phyloP scores from a whole-genome alignment of 2,329 filamentous ascomycete genomes.

The Parafenestella ontariensis region DNA sequence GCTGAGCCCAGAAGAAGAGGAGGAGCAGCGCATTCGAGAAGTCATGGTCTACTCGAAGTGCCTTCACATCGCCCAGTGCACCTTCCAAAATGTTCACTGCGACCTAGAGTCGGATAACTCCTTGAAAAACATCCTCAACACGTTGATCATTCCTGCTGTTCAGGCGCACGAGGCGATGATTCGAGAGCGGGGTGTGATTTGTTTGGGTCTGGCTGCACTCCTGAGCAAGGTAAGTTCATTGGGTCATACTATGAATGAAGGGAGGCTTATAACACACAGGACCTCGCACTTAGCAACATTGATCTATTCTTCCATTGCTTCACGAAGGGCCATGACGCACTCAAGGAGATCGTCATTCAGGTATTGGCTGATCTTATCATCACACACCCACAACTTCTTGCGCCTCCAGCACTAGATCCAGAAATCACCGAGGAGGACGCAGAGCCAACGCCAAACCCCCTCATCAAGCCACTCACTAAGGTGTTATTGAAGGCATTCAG shows the following conservation, averaged over 20 bases:
- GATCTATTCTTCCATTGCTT: constrained; percentile 96
- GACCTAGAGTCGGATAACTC: constrained; percentile 88
- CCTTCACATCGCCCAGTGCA: constrained; percentile 94
- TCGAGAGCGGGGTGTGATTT: constrained; percentile 86
- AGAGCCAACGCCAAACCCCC: constrained; percentile 38
- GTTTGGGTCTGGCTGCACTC: constrained; percentile 87
- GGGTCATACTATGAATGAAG: neutral
- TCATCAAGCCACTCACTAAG: constrained; percentile 74
- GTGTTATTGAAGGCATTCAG: constrained; percentile 80
- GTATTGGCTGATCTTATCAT: constrained; percentile 93
- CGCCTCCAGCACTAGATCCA: constrained; percentile 56
- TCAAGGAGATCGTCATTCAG: constrained; percentile 89
- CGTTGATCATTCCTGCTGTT: constrained; percentile 92
- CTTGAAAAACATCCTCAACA: constrained; percentile 97
- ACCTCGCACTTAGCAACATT: constrained; percentile 89
- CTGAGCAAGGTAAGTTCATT: constrained; percentile 72
- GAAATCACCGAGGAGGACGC: constrained; percentile 52
- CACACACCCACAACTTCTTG: constrained; percentile 81
- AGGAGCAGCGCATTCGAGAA: constrained; percentile 80
- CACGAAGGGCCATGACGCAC: constrained; percentile 84
- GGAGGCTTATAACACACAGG: constrained; percentile 51
- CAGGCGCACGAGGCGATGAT: constrained; percentile 92
- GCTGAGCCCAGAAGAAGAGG: constrained; percentile 59
- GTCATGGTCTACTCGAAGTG: constrained; percentile 99
- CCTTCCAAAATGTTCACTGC: constrained; percentile 90